Conservation (phyloP, 257 asterid genomes). For the Gardenia jasminoides region DNA sequence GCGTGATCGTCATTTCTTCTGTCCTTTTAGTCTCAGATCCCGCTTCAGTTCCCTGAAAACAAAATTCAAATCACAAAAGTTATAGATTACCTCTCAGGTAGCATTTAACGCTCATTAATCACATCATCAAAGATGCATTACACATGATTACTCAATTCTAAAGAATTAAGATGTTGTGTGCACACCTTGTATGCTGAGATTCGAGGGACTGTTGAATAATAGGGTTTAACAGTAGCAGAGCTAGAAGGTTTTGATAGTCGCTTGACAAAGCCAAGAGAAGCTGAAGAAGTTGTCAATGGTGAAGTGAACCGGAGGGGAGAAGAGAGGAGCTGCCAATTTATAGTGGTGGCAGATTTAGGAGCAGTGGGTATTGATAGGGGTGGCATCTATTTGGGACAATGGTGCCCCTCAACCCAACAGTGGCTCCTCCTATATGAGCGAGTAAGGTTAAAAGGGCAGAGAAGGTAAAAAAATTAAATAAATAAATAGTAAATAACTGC, state of each 20-base stretch:
- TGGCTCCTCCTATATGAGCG: not conserved
- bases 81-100: not conserved
- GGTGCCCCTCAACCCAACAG: not conserved
- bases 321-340: conserved; percentile 18
- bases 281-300: not conserved
- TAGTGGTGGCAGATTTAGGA: conserved; percentile 15
- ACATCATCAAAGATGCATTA: not conserved
- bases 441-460: not conserved
- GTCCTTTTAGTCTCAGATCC: conserved; percentile 13
- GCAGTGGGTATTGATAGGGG: conserved; percentile 5
- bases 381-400: conserved; percentile 6
- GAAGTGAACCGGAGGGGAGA: not conserved
- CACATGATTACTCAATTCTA: too few species aligned
- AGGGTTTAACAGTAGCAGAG: not conserved
- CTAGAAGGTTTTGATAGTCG: not conserved
- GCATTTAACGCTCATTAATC: too few species aligned
- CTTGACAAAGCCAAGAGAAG: not conserved
- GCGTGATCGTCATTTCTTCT: conserved; percentile 34
- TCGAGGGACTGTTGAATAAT: conserved; percentile 1
- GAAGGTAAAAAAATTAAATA: not conserved
- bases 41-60: conserved; percentile 22
- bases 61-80: not conserved
- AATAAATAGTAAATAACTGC: too few species aligned
- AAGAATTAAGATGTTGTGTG: not conserved
- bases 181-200: conserved; percentile 16